Conservation (phyloP, 2,329 filamentous ascomycete species). For the Trematosphaeria pertusa region DNA sequence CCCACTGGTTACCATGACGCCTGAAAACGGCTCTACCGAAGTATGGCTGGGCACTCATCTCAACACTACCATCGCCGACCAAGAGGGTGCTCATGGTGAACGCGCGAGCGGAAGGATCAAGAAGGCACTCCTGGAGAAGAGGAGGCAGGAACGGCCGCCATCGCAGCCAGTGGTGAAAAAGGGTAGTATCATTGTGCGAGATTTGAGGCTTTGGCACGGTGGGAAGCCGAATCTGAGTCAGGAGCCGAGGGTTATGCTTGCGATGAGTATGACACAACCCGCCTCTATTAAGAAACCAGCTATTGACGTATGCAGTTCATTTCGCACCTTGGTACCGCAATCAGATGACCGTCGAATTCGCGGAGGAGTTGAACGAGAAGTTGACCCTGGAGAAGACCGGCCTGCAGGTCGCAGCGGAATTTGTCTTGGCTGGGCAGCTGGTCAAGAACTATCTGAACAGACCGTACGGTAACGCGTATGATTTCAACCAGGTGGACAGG, state of each 20-base stretch:
- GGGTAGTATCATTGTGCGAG: conserved; percentile 55
- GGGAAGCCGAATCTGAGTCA: conserved; percentile 56
- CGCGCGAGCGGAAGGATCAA: conserved; percentile 40
- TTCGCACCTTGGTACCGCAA: conserved; percentile 68
- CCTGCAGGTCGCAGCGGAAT: conserved; percentile 61
- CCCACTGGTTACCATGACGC: conserved; percentile 53
- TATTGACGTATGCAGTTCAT: conserved; percentile 49
- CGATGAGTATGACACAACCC: conserved; percentile 31
- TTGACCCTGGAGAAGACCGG: conserved; percentile 51
- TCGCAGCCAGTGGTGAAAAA: conserved; percentile 47
- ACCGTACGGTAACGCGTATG: conserved; percentile 68
- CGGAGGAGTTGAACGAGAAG: conserved; percentile 56
- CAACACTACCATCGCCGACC: conserved; percentile 42
- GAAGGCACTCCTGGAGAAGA: conserved; percentile 27
- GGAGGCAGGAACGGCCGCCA: conserved; percentile 24
- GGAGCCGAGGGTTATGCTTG: conserved; percentile 56
- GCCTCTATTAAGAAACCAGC: neutral
- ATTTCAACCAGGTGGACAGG: conserved; percentile 60
- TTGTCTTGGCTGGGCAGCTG: conserved; percentile 53
- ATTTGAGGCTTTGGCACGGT: conserved; percentile 59
- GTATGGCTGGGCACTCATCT: conserved; percentile 59
- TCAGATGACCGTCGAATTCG: conserved; percentile 63
- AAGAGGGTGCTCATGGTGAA: conserved; percentile 50
- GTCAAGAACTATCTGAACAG: conserved; percentile 60
- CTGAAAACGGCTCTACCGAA: conserved; percentile 58